phyloP scores from a whole-genome alignment of 2,329 filamentous ascomycete species.

The Didymella keratinophila region DNA sequence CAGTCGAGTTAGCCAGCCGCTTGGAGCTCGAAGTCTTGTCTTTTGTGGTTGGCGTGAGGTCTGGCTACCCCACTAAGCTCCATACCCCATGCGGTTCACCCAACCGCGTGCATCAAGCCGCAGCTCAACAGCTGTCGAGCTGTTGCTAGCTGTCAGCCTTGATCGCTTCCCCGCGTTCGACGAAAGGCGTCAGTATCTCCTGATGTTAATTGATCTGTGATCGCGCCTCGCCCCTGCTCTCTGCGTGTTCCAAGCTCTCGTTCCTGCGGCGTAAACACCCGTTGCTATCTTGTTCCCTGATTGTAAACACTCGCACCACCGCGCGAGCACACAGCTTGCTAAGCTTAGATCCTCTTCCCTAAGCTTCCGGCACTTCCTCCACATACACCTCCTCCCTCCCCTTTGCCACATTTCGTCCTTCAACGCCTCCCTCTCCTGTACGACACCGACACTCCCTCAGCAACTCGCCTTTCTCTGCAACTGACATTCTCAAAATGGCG shows the following conservation, averaged over 20 bases:
- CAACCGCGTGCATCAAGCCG: conserved; percentile 35
- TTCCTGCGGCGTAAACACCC: conserved; percentile 13
- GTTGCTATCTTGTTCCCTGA: conserved; percentile 17
- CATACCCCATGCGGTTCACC: conserved; percentile 20
- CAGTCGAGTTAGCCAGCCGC: conserved; percentile 22
- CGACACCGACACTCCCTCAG: conserved; percentile 33
- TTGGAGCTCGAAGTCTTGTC: conserved; percentile 5
- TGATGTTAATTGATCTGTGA: conserved; percentile 18
- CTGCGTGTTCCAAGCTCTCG: conserved; percentile 11
- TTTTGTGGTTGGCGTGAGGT: conserved; percentile 12
- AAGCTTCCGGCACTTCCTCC: conserved; percentile 16
- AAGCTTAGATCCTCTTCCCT: conserved; percentile 10
- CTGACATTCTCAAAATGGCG: conserved; percentile 45
- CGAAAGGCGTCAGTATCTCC: conserved; percentile 19
- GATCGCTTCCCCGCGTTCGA: conserved; percentile 24
- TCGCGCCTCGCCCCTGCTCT: conserved; percentile 12
- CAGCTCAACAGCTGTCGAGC: conserved; percentile 35
- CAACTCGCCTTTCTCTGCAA: conserved; percentile 37
- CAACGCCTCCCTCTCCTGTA: conserved; percentile 40
- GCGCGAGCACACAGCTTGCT: conserved; percentile 7
- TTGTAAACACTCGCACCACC: conserved; percentile 17
- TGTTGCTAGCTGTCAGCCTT: conserved; percentile 25
- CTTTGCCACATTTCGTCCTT: conserved; percentile 27
- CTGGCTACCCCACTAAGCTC: conserved; percentile 37
- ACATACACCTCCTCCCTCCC: conserved; percentile 13